phyloP scores from a whole-genome alignment of 805 yeast genomes.

The Candida montana region DNA sequence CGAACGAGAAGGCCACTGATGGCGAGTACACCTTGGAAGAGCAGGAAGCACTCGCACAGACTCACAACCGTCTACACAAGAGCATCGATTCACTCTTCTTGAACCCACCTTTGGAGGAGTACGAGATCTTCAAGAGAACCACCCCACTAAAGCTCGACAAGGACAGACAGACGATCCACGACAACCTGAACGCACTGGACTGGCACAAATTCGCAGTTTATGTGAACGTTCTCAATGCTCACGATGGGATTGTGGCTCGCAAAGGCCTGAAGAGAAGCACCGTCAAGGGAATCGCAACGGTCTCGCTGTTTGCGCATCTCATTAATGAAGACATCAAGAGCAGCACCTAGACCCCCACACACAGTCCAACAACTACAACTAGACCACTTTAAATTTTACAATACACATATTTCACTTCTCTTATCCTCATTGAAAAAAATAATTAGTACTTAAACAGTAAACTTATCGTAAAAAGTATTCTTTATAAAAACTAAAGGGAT shows the following conservation, averaged over 20 bases:
- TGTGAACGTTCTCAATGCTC: conserved; percentile 72
- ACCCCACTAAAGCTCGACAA: conserved; percentile 30
- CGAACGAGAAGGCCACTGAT: conserved; percentile 3
- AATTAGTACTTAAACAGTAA: too few species aligned
- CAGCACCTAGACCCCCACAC: background rate
- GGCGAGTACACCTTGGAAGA: conserved; percentile 1
- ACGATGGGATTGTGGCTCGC: conserved; percentile 81
- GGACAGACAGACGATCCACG: conserved; percentile 37
- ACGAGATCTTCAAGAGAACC: conserved; percentile 17
- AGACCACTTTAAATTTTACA: too few species aligned
- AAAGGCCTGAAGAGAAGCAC: conserved; percentile 50
- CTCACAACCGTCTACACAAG: background rate
- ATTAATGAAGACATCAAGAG: conserved; percentile 18
- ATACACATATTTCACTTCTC: too few species aligned
- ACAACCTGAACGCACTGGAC: conserved; percentile 52
- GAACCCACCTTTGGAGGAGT: conserved; percentile 12
- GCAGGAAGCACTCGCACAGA: background rate
- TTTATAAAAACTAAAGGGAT: background rate
- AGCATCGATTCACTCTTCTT: conserved; percentile 4
- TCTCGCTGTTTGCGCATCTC: conserved; percentile 41
- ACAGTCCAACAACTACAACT: too few species aligned
- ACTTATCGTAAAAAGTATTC: background rate
- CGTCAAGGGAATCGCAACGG: conserved; percentile 44
- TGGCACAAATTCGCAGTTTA: conserved; percentile 80
- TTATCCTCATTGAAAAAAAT: background rate